Percentiles rank a stretch among this genome's conserved stretches.
Evolutionary conservation across 2,329 filamentous ascomycete genomes (phyloP).

Genomic region (Epichloe brachyelytri): DNA sequence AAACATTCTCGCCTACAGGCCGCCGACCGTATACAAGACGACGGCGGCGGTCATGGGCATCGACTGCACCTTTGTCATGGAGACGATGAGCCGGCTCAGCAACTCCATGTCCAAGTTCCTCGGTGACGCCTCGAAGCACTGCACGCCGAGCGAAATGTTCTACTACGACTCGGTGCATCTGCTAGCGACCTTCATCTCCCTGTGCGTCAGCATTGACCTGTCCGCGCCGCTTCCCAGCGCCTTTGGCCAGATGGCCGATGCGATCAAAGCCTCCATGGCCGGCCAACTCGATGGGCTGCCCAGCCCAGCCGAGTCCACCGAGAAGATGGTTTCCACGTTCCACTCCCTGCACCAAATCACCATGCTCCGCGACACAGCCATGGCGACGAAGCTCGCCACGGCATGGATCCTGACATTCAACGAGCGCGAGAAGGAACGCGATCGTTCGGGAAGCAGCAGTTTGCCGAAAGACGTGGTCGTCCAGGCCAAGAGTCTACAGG

Average conservation of each 20-base stretch:
- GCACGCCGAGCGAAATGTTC: slow-evolving; percentile 29
- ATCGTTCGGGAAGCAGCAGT: slow-evolving; percentile 24
- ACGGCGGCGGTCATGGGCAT: slow-evolving; percentile 21
- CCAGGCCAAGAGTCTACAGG: slow-evolving; percentile 21
- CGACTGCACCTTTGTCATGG: slow-evolving; percentile 32
- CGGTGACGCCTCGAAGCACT: slow-evolving; percentile 14
- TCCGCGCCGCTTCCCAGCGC: slow-evolving; percentile 11
- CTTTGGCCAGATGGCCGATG: slow-evolving; percentile 16
- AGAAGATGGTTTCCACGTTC: slow-evolving; percentile 13
- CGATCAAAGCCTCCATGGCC: slow-evolving; percentile 15
- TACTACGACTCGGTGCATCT: slow-evolving; percentile 32
- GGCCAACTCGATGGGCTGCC: slow-evolving; percentile 12
- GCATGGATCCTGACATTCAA: slow-evolving; percentile 24
- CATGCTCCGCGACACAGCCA: slow-evolving; percentile 25
- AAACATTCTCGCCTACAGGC: slow-evolving; percentile 34
- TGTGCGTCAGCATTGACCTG: slow-evolving; percentile 14
- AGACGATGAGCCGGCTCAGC: slow-evolving; percentile 28
- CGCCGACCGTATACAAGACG: slow-evolving; percentile 38
- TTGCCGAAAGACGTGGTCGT: slow-evolving; percentile 24
- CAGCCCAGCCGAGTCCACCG: slow-evolving; percentile 5
- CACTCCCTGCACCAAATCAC: slow-evolving; percentile 23
- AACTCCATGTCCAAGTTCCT: slow-evolving; percentile 30
- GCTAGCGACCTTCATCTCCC: slow-evolving; percentile 23
- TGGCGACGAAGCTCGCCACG: slow-evolving; percentile 18
- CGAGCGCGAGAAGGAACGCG: slow-evolving; percentile 26